These are phyloP conservation scores for Neurospora sp. DNA, from an alignment of 495 filamentous ascomycete genomes.

Conservation along the genomic window DNA sequence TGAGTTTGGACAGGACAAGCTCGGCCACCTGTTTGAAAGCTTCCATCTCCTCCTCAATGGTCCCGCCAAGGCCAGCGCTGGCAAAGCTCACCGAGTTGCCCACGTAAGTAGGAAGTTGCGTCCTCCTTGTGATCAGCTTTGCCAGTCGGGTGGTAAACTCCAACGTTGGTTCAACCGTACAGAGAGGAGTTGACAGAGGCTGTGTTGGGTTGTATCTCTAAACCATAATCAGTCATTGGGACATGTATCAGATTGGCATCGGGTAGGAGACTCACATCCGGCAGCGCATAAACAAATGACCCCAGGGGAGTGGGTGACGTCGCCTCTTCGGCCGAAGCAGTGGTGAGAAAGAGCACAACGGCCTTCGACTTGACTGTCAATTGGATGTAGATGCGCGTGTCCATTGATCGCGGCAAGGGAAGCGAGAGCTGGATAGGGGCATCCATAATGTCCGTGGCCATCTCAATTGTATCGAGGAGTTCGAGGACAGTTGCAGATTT, in stretches of 20 bases:
- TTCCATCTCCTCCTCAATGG: constrained; percentile 92
- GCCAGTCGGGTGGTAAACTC: constrained; percentile 82
- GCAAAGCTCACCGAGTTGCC: constrained; percentile 64
- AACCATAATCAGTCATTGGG: constrained; percentile 1
- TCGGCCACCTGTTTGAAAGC: constrained; percentile 64
- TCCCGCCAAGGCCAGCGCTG: constrained; percentile 58
- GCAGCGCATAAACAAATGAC: constrained; percentile 88
- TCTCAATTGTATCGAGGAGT: not conserved
- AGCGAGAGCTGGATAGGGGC: constrained; percentile 58
- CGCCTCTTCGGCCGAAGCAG: constrained; percentile 50
- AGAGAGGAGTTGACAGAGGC: constrained; percentile 70
- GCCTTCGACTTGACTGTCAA: constrained; percentile 59
- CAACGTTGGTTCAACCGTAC: constrained; percentile 58
- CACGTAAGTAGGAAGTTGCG: constrained; percentile 67
- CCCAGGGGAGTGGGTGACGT: constrained; percentile 48
- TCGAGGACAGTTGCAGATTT: not conserved
- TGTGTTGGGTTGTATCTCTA: constrained; percentile 48
- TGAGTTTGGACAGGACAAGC: constrained; percentile 50
- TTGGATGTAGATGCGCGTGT: constrained; percentile 72
- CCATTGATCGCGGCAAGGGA: constrained; percentile 61
- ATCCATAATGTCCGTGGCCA: constrained; percentile 7
- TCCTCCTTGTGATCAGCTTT: constrained; percentile 65
- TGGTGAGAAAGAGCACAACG: constrained; percentile 67
- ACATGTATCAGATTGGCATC: not conserved
- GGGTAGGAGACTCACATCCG: constrained; percentile 52